phyloP scores from a whole-genome alignment of 495 filamentous ascomycete species.

The Neurospora discreta region DNA sequence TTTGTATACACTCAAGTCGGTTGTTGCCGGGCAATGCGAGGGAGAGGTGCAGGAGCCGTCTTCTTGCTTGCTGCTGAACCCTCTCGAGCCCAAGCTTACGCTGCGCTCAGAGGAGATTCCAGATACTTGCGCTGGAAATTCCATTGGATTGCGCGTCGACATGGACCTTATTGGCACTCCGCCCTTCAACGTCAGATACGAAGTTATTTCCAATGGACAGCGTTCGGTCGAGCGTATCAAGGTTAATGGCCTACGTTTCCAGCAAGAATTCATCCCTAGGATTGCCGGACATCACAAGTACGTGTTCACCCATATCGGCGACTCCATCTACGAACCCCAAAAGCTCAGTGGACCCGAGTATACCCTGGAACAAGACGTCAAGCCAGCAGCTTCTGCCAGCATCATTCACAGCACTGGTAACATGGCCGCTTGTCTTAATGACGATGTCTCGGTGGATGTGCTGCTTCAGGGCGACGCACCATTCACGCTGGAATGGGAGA shows the following conservation, averaged over 20 bases:
- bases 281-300: conserved; percentile 81
- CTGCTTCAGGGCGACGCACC: conserved; percentile 69
- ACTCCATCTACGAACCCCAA: conserved; percentile 63
- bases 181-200: conserved; percentile 70
- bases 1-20: conserved; percentile 69
- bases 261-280: conserved; percentile 72
- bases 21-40: conserved; percentile 67
- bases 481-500: conserved; percentile 84
- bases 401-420: conserved; percentile 45
- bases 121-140: conserved; percentile 89
- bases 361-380: conserved; percentile 78
- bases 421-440: conserved; percentile 67
- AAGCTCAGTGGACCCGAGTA: conserved; percentile 40
- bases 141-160: conserved; percentile 78
- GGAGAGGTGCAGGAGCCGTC: conserved; percentile 89
- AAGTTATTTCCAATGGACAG: conserved; percentile 46
- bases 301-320: conserved; percentile 66
- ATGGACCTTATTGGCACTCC: conserved; percentile 83
- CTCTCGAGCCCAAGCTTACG: conserved; percentile 70
- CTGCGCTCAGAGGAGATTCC: conserved; percentile 68
- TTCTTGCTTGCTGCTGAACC: conserved; percentile 80
- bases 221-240: conserved; percentile 23
- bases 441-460: conserved; percentile 62
- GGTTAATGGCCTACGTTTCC: conserved; percentile 53
- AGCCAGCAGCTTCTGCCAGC: conserved; percentile 72